Evolutionary conservation across 345 rosid species (phyloP), one percentile per base, ranked within the genome.

Genomic region (Crucihimalaya himalaica): DNA sequence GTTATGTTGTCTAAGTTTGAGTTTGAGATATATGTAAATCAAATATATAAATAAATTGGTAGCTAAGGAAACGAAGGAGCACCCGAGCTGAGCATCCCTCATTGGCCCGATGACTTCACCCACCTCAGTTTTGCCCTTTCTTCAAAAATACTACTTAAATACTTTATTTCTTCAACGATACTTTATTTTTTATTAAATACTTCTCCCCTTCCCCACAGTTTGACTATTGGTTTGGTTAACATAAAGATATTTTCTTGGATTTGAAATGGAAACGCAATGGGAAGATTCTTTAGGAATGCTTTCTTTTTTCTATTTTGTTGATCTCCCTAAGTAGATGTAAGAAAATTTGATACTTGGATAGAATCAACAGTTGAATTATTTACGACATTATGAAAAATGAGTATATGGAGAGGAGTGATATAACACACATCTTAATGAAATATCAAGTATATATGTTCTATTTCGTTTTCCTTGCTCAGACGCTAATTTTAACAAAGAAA

Each of bases 41-140:
- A 45, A 43, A 42, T n/a, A n/a, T 45, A 45, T 6, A 16, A 16
- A 45, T 16, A 45, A 16, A 45, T 45, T 45, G 50, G 10, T 15
- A 18, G 61, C 8, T 39, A 62, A 43, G 51, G 68, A 45, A 63
- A n/a, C 53, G 15, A 40, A 62, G 13, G 27, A 32, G 43, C 54
- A 47, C 27, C 27, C 2, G 56, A 25, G n/a, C 39, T 1, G 34
- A 28, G 16, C 39, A n/a, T 68, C 63, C 19, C 43, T 58, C 16
- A 46, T 46, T 70, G 66, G 74, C 48, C 46, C 37, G 6, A 70
- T 46, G 74, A 50, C 55, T 56, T 43, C 73, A 43, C 32, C 54
- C 14, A 15, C 19, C 16, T 21, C 51, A 13, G 21, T 40, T 40
- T 29, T 42, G 5, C 43, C 21, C n/a, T 27, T 29, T 42, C 31